These are phyloP conservation scores for Tieghemostelium lacteum DNA, from an alignment of 78 protist genomes.

Conservation along the genomic window DNA sequence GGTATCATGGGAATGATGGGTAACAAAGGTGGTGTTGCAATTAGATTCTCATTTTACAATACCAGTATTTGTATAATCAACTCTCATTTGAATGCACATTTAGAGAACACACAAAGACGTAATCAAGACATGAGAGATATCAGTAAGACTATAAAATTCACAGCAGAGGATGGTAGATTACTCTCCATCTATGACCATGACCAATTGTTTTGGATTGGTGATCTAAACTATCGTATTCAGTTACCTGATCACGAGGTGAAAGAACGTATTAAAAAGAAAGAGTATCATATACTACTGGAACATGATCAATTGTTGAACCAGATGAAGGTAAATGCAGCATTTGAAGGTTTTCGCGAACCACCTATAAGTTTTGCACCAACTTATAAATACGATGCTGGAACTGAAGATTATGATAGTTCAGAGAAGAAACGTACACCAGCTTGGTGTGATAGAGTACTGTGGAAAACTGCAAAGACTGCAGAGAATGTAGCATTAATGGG, in stretches of 20 bases:
- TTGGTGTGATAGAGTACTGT: constrained; percentile 87
- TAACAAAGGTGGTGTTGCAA: constrained; percentile 95
- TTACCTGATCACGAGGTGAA: constrained; percentile 74
- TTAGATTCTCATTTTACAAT: constrained; percentile 82
- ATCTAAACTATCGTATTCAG: constrained; percentile 93
- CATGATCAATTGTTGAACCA: constrained; percentile 82
- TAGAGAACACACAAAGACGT: constrained; percentile 81
- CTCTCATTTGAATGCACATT: constrained; percentile 97
- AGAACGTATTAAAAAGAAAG: constrained; percentile 35
- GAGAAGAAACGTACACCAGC: constrained; percentile 92
- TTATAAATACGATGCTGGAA: constrained; percentile 91
- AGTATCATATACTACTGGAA: constrained; percentile 45
- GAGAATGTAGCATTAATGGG: constrained; percentile 35
- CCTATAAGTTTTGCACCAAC: constrained; percentile 93
- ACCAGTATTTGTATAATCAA: constrained; percentile 85
- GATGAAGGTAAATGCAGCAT: constrained; percentile 74
- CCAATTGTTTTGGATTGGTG: constrained; percentile 93
- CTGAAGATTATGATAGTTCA: constrained; percentile 85
- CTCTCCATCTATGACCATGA: constrained; percentile 75
- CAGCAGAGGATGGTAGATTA: constrained; percentile 17
- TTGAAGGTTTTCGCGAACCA: constrained; percentile 90
- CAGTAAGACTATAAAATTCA: constrained; percentile 15
- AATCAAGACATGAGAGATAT: constrained; percentile 90
- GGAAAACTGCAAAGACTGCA: constrained; percentile 74
- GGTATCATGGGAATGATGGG: constrained; percentile 94